These are phyloP conservation scores for Comarum palustre DNA, from an alignment of 306 rosid species.

Conservation along the genomic window DNA sequence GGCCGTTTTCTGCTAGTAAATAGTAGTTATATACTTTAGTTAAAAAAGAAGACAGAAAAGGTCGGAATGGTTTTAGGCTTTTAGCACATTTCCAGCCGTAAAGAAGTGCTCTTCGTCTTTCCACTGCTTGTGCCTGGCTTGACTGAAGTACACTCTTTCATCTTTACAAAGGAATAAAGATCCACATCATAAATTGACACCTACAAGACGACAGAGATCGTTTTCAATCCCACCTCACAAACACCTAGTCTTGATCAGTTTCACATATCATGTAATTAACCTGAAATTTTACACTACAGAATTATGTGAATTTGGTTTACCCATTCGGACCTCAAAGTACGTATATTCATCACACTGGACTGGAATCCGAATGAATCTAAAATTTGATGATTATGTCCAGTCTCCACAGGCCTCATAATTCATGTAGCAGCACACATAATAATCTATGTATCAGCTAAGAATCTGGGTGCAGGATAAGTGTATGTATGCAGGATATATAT, in stretches of 20 bases:
- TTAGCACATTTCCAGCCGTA: conserved; percentile 4
- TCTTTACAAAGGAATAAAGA: neutral
- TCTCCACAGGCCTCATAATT: neutral
- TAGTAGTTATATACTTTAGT: too few species aligned
- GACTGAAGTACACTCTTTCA: neutral
- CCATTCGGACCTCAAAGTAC: neutral
- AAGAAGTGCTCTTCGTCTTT: neutral
- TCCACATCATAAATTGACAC: conserved; percentile 3
- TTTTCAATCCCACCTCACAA: conserved; percentile 1
- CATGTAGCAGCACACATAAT: neutral
- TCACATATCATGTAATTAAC: neutral
- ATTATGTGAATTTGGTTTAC: neutral
- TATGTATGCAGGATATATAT: too few species aligned
- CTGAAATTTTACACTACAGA: neutral
- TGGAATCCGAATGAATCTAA: neutral
- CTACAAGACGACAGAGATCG: neutral
- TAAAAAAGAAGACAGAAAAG: neutral
- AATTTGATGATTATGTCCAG: conserved; percentile 3
- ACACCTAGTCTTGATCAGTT: neutral
- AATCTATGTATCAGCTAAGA: neutral
- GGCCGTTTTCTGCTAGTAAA: too few species aligned
- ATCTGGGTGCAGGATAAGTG: neutral
- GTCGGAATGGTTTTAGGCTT: neutral
- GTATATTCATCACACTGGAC: neutral
- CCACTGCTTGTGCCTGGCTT: neutral